A percentile compares a stretch with the other conserved stretches of the same genome.
Evolutionary conservation across 176 grass and related monocot genomes (phyloP).

Genomic region (Pharus latifolius): DNA sequence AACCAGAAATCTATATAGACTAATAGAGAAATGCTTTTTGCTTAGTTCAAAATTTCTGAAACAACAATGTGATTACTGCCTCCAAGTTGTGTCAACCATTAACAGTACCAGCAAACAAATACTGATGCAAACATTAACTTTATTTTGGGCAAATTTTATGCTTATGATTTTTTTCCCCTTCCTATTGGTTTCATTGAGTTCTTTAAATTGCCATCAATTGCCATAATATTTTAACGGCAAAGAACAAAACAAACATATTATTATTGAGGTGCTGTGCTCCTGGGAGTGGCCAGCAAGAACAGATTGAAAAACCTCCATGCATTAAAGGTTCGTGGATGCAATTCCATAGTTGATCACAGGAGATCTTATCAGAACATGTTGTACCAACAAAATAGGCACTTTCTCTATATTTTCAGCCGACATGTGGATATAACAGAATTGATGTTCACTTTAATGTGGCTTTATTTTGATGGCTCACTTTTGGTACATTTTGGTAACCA

Average conservation of each 20-base stretch:
- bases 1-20: too few species aligned
- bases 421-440: slow-evolving; percentile 7
- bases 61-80: background rate
- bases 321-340: background rate
- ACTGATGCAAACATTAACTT: background rate
- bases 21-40: too few species aligned
- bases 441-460: slow-evolving; percentile 10
- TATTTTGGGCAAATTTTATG: background rate
- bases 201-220: background rate
- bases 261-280: background rate
- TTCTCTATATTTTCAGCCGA: slow-evolving; percentile 16
- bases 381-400: slow-evolving; percentile 8
- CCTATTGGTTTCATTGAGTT: background rate
- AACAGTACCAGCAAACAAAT: background rate
- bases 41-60: background rate
- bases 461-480: slow-evolving; percentile 5
- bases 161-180: background rate
- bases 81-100: background rate
- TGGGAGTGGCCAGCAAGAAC: background rate
- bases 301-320: background rate
- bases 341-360: slow-evolving; percentile 1
- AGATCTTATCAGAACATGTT: slow-evolving; percentile 4
- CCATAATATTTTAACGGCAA: background rate
- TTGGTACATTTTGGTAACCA: slow-evolving; percentile 27
- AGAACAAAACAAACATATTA: background rate